phyloP scores from a whole-genome alignment of 805 yeast genomes.

The Brettanomyces sp. region DNA sequence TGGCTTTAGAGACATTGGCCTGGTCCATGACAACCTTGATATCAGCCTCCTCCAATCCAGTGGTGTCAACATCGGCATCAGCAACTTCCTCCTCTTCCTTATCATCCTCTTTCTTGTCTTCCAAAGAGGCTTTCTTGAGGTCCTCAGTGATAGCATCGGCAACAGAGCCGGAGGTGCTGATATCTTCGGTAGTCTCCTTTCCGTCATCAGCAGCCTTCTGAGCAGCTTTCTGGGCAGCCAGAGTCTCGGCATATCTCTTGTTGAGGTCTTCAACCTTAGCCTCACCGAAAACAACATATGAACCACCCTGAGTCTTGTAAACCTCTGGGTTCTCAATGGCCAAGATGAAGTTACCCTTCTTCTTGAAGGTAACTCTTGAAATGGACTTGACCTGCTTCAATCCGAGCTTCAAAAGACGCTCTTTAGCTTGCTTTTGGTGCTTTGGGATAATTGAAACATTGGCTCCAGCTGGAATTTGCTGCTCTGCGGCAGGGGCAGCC shows the following conservation, averaged over 20 bases:
- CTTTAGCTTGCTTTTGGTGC: constrained; percentile 95
- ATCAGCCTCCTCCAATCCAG: constrained; percentile 77
- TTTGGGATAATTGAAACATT: constrained; percentile 73
- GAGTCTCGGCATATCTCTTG: constrained; percentile 77
- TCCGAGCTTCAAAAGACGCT: constrained; percentile 76
- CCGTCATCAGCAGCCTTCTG: constrained; percentile 31
- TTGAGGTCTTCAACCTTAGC: constrained; percentile 92
- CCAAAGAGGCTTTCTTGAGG: constrained; percentile 52
- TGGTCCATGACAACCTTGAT: constrained; percentile 84
- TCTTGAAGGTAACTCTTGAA: constrained; percentile 91
- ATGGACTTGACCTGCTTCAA: constrained; percentile 88
- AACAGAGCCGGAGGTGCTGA: constrained; percentile 46
- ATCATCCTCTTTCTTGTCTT: constrained; percentile 29
- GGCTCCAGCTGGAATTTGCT: constrained; percentile 70
- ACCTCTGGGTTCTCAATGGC: constrained; percentile 94
- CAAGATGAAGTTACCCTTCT: constrained; percentile 81
- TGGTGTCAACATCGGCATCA: constrained; percentile 56
- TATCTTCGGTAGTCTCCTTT: background rate
- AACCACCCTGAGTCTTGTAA: constrained; percentile 86
- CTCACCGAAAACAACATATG: constrained; percentile 96
- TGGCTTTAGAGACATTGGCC: constrained; percentile 78
- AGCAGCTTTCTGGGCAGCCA: constrained; percentile 65
- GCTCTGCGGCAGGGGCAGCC: background rate
- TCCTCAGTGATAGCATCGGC: constrained; percentile 64
- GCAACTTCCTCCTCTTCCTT: constrained; percentile 22